Percentiles rank a stretch among this genome's conserved stretches.
Evolutionary conservation across 176 grass and related monocot species (phyloP).

Genomic region (Urochloa ruziziensis): DNA sequence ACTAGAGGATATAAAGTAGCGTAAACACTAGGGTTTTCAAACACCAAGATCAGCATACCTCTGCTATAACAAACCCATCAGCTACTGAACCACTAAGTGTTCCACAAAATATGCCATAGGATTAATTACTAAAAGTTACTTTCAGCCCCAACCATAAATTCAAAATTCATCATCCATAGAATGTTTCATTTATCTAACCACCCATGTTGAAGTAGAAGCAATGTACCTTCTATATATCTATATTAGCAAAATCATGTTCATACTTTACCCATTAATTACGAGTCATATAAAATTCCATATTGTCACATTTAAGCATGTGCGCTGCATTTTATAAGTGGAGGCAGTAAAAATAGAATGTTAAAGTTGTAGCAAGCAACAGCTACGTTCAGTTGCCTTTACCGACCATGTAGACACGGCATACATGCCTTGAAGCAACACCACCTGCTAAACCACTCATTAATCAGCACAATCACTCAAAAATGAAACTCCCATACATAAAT

Average conservation of each 20-base stretch:
- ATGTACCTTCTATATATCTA: background rate
- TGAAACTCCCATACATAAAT: no score
- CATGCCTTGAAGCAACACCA: no score
- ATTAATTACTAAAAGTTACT: background rate
- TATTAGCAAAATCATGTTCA: background rate
- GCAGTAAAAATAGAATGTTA: background rate
- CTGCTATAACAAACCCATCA: no score
- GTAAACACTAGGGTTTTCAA: no score
- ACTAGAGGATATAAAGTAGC: no score
- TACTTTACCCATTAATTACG: background rate
- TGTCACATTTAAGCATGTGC: background rate
- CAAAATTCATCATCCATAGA: background rate
- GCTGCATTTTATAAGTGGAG: background rate
- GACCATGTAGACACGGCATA: no score
- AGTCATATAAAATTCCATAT: background rate
- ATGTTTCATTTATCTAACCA: background rate
- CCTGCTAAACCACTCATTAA: no score
- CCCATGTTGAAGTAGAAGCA: background rate
- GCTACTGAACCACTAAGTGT: background rate
- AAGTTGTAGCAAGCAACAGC: background rate
- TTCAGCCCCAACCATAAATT: background rate
- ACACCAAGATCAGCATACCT: no score
- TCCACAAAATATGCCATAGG: background rate
- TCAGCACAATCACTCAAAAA: no score
- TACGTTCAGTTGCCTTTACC: no score